Percentiles rank a stretch among this genome's conserved stretches.
Conservation (phyloP, 495 filamentous ascomycete species). For the Cercophora samala region DNA sequence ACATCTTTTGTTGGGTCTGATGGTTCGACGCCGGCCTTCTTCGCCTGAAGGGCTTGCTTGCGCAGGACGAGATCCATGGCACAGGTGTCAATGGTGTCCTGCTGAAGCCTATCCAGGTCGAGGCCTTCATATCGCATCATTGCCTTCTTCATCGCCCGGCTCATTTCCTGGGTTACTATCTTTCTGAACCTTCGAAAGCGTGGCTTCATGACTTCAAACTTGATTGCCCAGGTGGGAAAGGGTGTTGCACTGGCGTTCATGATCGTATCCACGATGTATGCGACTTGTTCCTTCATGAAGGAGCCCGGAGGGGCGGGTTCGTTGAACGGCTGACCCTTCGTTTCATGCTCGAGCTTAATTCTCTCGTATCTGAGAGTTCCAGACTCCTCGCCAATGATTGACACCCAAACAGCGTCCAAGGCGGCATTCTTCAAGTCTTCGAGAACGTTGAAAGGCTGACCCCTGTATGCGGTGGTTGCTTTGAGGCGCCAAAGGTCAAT, state of each 20-base stretch:
- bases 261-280: constrained; percentile 26
- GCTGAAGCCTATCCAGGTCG: constrained; percentile 18
- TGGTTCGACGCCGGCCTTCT: constrained; percentile 25
- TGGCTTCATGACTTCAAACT: constrained; percentile 22
- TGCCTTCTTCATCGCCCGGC: constrained; percentile 24
- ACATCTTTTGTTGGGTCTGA: constrained; percentile 29
- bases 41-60: constrained; percentile 28
- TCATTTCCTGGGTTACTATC: constrained; percentile 23
- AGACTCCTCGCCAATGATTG: constrained; percentile 29
- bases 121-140: constrained; percentile 23
- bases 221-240: constrained; percentile 16
- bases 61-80: constrained; percentile 39
- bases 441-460: constrained; percentile 26
- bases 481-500: constrained; percentile 38
- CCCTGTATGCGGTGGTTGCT: constrained; percentile 13
- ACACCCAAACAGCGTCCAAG: constrained; percentile 38
- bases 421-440: constrained; percentile 34
- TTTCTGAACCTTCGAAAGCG: constrained; percentile 25
- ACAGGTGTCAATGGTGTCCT: constrained; percentile 31
- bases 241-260: constrained; percentile 12
- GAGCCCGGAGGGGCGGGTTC: background rate
- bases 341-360: constrained; percentile 20
- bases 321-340: constrained; percentile 2
- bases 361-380: constrained; percentile 25
- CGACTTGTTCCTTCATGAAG: constrained; percentile 24